These are phyloP conservation scores for Penicillium sumatraense DNA, from an alignment of 2,329 filamentous ascomycete genomes.

Conservation along the genomic window DNA sequence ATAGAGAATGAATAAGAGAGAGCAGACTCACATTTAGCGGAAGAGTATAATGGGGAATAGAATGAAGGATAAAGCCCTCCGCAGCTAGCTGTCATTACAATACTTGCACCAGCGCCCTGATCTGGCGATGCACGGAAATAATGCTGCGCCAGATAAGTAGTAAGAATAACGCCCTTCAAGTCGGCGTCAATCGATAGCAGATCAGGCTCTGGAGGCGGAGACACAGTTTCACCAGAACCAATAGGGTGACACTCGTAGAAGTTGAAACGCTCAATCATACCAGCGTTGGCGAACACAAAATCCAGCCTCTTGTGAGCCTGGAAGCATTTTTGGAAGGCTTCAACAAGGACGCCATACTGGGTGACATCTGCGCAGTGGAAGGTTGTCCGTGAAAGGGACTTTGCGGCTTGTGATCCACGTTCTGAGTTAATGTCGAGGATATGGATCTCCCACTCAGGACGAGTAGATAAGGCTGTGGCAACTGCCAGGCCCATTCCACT, in stretches of 20 bases:
- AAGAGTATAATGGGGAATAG: constrained; percentile 43
- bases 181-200: constrained; percentile 48
- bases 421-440: constrained; percentile 47
- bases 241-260: constrained; percentile 43
- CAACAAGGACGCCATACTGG: constrained; percentile 39
- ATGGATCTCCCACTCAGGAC: constrained; percentile 47
- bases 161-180: constrained; percentile 48
- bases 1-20: neutral
- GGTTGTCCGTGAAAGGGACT: constrained; percentile 33
- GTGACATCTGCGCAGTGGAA: constrained; percentile 42
- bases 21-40: constrained; percentile 37
- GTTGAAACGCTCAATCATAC: constrained; percentile 48
- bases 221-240: constrained; percentile 10
- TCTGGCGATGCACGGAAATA: constrained; percentile 41
- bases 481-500: constrained; percentile 52
- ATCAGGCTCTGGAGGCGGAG: constrained; percentile 35
- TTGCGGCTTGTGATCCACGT: constrained; percentile 36
- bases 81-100: constrained; percentile 45
- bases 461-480: constrained; percentile 44
- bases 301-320: constrained; percentile 43
- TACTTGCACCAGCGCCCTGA: constrained; percentile 26
- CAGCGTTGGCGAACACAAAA: constrained; percentile 57
- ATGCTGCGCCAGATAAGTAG: constrained; percentile 46
- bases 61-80: constrained; percentile 44
- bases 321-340: constrained; percentile 46